Evolutionary conservation across 225 moss, liverwort and hornwort genomes (phyloP).

Genomic region (Climacium dendroides): DNA sequence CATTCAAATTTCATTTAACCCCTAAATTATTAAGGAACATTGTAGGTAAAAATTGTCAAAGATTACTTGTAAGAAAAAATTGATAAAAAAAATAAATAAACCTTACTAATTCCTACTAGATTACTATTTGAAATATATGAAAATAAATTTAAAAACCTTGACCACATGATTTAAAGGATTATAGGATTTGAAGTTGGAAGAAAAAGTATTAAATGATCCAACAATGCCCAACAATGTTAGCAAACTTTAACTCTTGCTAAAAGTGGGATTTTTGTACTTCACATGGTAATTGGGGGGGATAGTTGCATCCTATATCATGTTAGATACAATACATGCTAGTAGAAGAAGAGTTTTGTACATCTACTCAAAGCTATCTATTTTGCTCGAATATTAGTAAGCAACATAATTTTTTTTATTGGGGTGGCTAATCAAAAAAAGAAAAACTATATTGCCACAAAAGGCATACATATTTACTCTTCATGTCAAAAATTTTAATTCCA

Average conservation of each 20-base stretch:
- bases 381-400: rapidly evolving
- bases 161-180: background rate
- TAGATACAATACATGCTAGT: background rate
- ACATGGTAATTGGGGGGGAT: background rate
- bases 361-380: rapidly evolving
- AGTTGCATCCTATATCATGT: background rate
- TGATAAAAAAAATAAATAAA: background rate
- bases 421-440: rapidly evolving
- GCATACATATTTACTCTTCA: background rate
- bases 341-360: background rate
- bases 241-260: background rate
- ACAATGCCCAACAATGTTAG: background rate
- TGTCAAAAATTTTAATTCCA: background rate
- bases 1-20: background rate
- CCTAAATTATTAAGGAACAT: rapidly evolving
- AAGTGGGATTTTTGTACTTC: background rate
- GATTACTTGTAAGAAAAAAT: background rate
- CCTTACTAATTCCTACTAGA: rapidly evolving
- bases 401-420: rapidly evolving
- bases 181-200: background rate
- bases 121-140: background rate
- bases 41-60: too few relatives aligned
- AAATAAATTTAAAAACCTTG: background rate
- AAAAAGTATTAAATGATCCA: too few relatives aligned
- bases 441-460: background rate